Conservation (phyloP, 139 green algal genomes). For the Chlamydomonas incerta region DNA sequence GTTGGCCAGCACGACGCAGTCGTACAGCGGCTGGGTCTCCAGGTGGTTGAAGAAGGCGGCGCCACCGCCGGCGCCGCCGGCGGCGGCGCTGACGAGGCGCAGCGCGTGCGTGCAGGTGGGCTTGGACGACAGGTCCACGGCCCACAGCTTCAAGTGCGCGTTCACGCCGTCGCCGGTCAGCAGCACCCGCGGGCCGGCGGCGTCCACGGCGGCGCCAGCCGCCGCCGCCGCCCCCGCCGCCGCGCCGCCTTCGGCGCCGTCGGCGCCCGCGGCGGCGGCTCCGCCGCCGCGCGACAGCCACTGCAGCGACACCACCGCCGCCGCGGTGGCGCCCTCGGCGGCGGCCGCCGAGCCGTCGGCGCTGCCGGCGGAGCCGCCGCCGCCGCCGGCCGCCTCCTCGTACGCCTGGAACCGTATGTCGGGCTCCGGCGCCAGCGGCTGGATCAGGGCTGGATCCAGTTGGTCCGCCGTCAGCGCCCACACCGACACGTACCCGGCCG, state of each 20-base stretch:
- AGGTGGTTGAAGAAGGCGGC: constrained; percentile 73
- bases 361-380: no score
- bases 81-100: not conserved
- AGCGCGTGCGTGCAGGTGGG: constrained; percentile 24
- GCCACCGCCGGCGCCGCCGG: not conserved
- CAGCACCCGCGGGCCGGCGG: constrained; percentile 39
- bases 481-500: constrained; percentile 53
- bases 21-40: constrained; percentile 48
- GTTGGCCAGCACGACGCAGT: constrained; percentile 86
- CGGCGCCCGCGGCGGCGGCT: not conserved
- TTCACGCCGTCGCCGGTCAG: constrained; percentile 60
- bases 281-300: constrained; percentile 18
- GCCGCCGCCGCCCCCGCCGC: not conserved
- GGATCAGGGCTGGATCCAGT: not conserved
- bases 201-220: no score
- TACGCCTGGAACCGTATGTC: constrained; percentile 34
- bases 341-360: no score
- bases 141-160: constrained; percentile 64
- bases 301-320: constrained; percentile 19
- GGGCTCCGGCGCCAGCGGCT: constrained; percentile 10
- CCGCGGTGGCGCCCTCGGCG: not conserved
- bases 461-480: constrained; percentile 54
- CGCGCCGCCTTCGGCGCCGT: not conserved
- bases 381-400: not conserved
- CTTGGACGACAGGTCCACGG: constrained; percentile 17